Percentiles rank a stretch among this genome's conserved stretches.
These are phyloP conservation scores for Apiospora marii DNA, from an alignment of 2,329 filamentous ascomycete species.

Conservation along the genomic window DNA sequence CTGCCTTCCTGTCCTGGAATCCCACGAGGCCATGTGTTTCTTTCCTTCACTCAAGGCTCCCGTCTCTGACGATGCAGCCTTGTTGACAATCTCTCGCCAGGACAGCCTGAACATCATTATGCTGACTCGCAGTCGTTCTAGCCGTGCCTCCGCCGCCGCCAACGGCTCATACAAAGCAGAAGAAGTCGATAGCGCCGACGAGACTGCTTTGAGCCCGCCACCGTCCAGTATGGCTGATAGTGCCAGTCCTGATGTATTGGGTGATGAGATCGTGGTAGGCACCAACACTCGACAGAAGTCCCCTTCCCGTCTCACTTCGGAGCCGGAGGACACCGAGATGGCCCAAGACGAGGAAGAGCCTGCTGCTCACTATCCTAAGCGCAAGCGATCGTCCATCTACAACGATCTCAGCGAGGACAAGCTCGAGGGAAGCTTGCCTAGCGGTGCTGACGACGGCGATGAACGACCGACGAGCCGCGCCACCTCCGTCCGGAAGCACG, in stretches of 20 bases:
- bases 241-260: conserved; percentile 49
- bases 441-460: conserved; percentile 42
- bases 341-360: conserved; percentile 46
- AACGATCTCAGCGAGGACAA: conserved; percentile 58
- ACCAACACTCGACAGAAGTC: conserved; percentile 44
- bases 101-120: conserved; percentile 5
- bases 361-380: conserved; percentile 57
- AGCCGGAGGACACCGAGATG: conserved; percentile 55
- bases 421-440: conserved; percentile 47
- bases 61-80: neutral
- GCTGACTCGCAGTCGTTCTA: conserved; percentile 32
- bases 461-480: conserved; percentile 30
- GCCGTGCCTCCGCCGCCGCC: conserved; percentile 29
- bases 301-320: conserved; percentile 45
- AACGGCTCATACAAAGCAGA: conserved; percentile 37
- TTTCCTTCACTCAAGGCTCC: conserved; percentile 10
- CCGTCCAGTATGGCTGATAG: conserved; percentile 52
- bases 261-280: conserved; percentile 63
- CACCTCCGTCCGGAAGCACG: conserved; percentile 41
- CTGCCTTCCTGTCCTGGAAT: neutral
- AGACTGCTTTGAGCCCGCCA: conserved; percentile 53
- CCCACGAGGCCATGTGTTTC: neutral
- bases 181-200: conserved; percentile 47
- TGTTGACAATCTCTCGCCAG: neutral
- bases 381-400: conserved; percentile 62